Evolutionary conservation across 495 filamentous ascomycete species (phyloP).

Genomic region (Penicillium angulare): DNA sequence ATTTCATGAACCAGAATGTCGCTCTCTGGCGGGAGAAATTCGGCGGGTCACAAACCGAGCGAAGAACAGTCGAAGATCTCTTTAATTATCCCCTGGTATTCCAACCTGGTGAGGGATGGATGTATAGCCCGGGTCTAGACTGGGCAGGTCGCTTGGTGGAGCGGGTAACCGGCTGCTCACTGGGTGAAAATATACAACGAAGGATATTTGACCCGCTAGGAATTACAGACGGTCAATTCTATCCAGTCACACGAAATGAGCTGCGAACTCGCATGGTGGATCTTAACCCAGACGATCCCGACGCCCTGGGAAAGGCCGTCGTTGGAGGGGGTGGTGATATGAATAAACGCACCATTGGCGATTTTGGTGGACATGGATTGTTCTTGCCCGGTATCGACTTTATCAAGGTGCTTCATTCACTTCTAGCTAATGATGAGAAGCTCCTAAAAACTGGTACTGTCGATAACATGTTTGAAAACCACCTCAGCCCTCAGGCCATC

Average conservation of each 20-base stretch:
- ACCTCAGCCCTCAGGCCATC: constrained; percentile 32
- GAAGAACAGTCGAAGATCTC: constrained; percentile 19
- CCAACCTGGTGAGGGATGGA: constrained; percentile 50
- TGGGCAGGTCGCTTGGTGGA: constrained; percentile 51
- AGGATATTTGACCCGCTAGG: constrained; percentile 47
- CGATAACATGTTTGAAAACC: constrained; percentile 52
- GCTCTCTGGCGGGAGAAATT: constrained; percentile 34
- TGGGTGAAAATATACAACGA: constrained; percentile 45
- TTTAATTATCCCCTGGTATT: constrained; percentile 40
- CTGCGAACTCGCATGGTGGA: constrained; percentile 34
- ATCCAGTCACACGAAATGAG: constrained; percentile 31
- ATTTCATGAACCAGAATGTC: constrained; percentile 35
- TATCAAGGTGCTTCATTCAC: constrained; percentile 46
- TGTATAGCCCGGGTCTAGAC: constrained; percentile 50
- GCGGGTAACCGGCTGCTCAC: constrained; percentile 29
- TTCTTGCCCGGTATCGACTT: constrained; percentile 48
- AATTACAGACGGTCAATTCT: constrained; percentile 42
- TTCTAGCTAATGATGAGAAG: constrained; percentile 46
- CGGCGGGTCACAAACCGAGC: constrained; percentile 8
- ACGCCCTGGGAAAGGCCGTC: constrained; percentile 23
- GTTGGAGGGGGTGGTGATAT: constrained; percentile 23
- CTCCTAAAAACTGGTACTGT: constrained; percentile 42
- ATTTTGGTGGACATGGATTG: constrained; percentile 54
- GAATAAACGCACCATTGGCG: constrained; percentile 25
- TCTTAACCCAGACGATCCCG: constrained; percentile 28